Evolutionary conservation across 345 rosid genomes (phyloP).

Genomic region (Microthlaspi erraticum): DNA sequence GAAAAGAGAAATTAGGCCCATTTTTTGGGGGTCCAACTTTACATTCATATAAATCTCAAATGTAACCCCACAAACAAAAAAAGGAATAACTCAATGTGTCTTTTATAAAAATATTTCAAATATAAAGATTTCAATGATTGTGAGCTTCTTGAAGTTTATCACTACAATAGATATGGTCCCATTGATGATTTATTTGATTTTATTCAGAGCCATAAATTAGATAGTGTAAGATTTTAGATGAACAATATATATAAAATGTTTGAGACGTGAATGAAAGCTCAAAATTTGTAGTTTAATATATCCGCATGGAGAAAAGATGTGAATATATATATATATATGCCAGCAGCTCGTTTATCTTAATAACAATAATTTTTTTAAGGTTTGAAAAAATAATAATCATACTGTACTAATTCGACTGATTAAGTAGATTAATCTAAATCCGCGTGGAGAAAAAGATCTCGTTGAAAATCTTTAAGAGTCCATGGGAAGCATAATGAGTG

Average conservation of each 20-base stretch:
- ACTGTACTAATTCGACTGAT: constrained; percentile 13
- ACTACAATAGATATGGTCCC: constrained; percentile 44
- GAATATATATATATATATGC: too few species aligned
- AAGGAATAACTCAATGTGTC: constrained; percentile 34
- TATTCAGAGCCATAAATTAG: constrained; percentile 36
- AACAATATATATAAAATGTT: not conserved
- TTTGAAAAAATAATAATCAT: too few species aligned
- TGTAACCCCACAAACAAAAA: constrained; percentile 39
- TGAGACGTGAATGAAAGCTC: constrained; percentile 6
- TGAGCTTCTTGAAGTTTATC: constrained; percentile 40
- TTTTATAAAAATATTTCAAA: constrained; percentile 13
- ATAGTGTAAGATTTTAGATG: constrained; percentile 30
- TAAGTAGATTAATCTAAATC: constrained; percentile 22
- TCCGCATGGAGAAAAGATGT: too few species aligned
- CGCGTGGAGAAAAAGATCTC: constrained; percentile 40
- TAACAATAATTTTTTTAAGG: too few species aligned
- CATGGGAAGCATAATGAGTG: constrained; percentile 45
- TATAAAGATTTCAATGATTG: constrained; percentile 36
- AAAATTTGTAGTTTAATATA: too few species aligned
- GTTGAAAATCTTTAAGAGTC: constrained; percentile 39
- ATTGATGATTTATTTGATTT: constrained; percentile 11
- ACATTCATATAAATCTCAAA: constrained; percentile 33
- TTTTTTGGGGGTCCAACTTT: constrained; percentile 38
- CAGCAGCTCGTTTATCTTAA: too few species aligned
- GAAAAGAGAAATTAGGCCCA: constrained; percentile 30